Percentiles rank a stretch among this genome's conserved stretches.
Evolutionary conservation across 169 alveolate genomes (phyloP).

Genomic region (Plasmodium relictum): DNA sequence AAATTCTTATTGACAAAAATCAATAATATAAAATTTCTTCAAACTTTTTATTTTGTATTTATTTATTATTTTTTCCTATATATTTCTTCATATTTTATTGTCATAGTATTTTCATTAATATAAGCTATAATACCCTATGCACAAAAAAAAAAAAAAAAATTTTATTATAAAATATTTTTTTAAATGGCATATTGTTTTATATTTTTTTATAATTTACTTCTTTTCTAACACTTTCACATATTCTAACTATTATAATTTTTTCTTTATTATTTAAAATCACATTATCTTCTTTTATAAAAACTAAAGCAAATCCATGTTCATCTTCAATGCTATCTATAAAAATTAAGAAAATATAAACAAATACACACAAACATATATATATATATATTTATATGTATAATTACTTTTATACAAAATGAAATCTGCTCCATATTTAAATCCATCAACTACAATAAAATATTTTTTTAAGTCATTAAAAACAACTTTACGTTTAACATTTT

Average conservation of each 20-base stretch:
- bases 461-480: conserved; percentile 58
- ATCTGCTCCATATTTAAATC: conserved; percentile 77
- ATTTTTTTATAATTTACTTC: conserved; percentile 24
- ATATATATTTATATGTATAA: not conserved
- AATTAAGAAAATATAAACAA: not conserved
- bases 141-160: conserved; percentile 7
- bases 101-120: conserved; percentile 22
- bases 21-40: too few species aligned
- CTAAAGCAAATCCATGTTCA: conserved; percentile 73
- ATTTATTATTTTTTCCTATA: conserved; percentile 16
- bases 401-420: conserved; percentile 60
- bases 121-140: conserved; percentile 67
- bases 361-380: not conserved
- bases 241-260: conserved; percentile 47
- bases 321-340: conserved; percentile 24
- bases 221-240: conserved; percentile 77
- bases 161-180: not conserved
- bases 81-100: conserved; percentile 51
- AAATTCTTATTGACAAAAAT: too few species aligned
- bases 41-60: not conserved
- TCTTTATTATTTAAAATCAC: conserved; percentile 50
- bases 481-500: conserved; percentile 37
- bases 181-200: not conserved
- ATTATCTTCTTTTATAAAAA: conserved; percentile 63
- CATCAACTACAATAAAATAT: conserved; percentile 48